Conservation (phyloP, 768 basidiomycete species). For the Psilocybe sp. region DNA sequence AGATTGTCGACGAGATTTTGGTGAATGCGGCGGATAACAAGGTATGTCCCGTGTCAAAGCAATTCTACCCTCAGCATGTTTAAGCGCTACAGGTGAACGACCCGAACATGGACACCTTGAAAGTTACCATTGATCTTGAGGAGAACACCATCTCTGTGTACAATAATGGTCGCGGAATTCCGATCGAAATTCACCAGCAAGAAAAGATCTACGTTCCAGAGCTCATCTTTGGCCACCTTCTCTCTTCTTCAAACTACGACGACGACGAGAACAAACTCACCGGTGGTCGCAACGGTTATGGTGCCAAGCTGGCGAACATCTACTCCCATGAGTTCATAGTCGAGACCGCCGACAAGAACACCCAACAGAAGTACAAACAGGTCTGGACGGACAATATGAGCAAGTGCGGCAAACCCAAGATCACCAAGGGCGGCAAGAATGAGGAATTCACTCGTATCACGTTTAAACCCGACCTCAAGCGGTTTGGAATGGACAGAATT, state of each 20-base stretch:
- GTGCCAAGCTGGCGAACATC: constrained; percentile 97
- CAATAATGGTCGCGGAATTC: constrained; percentile 96
- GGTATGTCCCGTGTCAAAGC: constrained; percentile 40
- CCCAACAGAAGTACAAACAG: constrained; percentile 89
- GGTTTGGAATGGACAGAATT: constrained; percentile 90
- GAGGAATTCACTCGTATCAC: constrained; percentile 94
- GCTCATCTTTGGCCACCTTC: constrained; percentile 92
- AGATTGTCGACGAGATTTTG: constrained; percentile 98
- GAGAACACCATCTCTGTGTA: constrained; percentile 84
- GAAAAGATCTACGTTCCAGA: constrained; percentile 97
- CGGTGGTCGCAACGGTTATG: constrained; percentile 97
- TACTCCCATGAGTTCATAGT: constrained; percentile 96
- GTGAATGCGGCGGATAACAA: constrained; percentile 99
- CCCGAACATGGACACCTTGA: constrained; percentile 84
- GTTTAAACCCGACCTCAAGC: constrained; percentile 87
- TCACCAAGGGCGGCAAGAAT: constrained; percentile 82
- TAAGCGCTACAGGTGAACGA: constrained; percentile 78
- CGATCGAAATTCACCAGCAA: constrained; percentile 90
- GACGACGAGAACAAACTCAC: constrained; percentile 99
- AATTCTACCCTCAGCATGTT: background rate
- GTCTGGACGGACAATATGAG: constrained; percentile 94
- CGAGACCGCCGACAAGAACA: constrained; percentile 90
- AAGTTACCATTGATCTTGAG: constrained; percentile 83
- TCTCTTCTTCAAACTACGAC: constrained; percentile 96
- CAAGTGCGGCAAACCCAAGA: constrained; percentile 84